Conservation (phyloP, 2,329 filamentous ascomycete genomes). For the Hirsutella minnesotensis region DNA sequence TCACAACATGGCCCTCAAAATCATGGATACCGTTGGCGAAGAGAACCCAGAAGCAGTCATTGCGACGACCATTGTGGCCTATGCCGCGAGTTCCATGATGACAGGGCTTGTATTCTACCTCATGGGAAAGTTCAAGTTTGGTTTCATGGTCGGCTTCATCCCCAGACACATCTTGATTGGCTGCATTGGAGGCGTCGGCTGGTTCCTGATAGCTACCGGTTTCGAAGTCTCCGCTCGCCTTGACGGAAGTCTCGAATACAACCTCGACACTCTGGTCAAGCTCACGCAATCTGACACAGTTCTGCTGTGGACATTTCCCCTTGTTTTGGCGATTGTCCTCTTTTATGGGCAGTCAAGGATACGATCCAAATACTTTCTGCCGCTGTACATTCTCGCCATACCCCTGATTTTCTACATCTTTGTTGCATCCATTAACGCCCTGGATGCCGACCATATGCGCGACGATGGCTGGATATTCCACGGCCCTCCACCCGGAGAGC, state of each 20-base stretch:
- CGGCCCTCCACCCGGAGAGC: slow-evolving; percentile 69
- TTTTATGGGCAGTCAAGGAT: slow-evolving; percentile 66
- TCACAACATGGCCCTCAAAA: slow-evolving; percentile 92
- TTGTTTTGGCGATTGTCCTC: slow-evolving; percentile 63
- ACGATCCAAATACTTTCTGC: slow-evolving; percentile 74
- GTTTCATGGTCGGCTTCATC: slow-evolving; percentile 92
- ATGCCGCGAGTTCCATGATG: slow-evolving; percentile 78
- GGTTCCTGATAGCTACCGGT: slow-evolving; percentile 84
- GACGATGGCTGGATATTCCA: slow-evolving; percentile 82
- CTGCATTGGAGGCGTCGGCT: slow-evolving; percentile 93
- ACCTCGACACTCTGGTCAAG: slow-evolving; percentile 61
- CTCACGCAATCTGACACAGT: slow-evolving; percentile 65
- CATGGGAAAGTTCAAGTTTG: slow-evolving; percentile 78
- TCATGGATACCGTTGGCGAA: slow-evolving; percentile 65
- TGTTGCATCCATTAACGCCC: slow-evolving; percentile 54
- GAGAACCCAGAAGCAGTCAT: slow-evolving; percentile 77
- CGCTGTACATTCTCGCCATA: slow-evolving; percentile 72
- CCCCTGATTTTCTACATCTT: slow-evolving; percentile 69
- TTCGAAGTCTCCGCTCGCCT: slow-evolving; percentile 87
- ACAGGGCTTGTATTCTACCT: slow-evolving; percentile 86
- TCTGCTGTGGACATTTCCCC: slow-evolving; percentile 70
- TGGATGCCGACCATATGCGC: slow-evolving; percentile 57
- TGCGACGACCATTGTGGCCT: slow-evolving; percentile 87
- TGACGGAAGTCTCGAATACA: slow-evolving; percentile 74
- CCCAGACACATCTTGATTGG: slow-evolving; percentile 92